A percentile compares a stretch with the other conserved stretches of the same genome.
phyloP scores from a whole-genome alignment of 2,329 filamentous ascomycete species.

The Leptographium galeiforme region DNA sequence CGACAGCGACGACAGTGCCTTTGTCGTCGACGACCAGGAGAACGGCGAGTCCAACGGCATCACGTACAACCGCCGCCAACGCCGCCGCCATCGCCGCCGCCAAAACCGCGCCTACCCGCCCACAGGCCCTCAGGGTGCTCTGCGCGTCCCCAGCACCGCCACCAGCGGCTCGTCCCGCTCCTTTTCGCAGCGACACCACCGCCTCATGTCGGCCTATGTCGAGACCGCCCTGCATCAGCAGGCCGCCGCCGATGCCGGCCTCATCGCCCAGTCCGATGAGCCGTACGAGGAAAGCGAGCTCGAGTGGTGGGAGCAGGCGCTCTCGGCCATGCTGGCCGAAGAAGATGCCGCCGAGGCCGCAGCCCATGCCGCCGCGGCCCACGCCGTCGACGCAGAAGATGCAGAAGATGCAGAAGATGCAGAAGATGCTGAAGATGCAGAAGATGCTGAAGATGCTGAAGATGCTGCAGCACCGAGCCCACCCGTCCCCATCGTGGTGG shows the following conservation, averaged over 20 bases:
- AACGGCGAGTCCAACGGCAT: not conserved
- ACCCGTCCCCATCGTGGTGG: too few relatives aligned
- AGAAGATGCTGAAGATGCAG: too few relatives aligned
- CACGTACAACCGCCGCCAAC: not conserved
- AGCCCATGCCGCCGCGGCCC: too few relatives aligned
- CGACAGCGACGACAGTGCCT: conserved; percentile 1
- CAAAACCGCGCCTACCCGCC: not conserved
- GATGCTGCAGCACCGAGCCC: too few relatives aligned
- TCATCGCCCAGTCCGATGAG: conserved; percentile 8
- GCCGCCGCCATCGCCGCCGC: not conserved
- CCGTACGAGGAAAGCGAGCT: conserved; percentile 6
- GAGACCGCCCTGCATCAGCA: conserved; percentile 11
- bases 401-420: too few relatives aligned
- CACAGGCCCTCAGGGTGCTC: not conserved
- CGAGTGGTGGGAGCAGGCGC: conserved; percentile 6
- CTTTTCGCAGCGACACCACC: conserved; percentile 4
- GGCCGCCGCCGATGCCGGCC: conserved; percentile 3
- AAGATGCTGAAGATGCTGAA: too few relatives aligned
- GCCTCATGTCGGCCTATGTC: conserved; percentile 9
- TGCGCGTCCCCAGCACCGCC: not conserved
- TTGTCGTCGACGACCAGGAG: not conserved
- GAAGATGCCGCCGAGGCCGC: not conserved
- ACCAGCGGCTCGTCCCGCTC: not conserved
- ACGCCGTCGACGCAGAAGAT: too few relatives aligned
- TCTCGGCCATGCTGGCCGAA: not conserved